phyloP scores from a whole-genome alignment of 2,329 filamentous ascomycete genomes.

The Fusarium sp. region DNA sequence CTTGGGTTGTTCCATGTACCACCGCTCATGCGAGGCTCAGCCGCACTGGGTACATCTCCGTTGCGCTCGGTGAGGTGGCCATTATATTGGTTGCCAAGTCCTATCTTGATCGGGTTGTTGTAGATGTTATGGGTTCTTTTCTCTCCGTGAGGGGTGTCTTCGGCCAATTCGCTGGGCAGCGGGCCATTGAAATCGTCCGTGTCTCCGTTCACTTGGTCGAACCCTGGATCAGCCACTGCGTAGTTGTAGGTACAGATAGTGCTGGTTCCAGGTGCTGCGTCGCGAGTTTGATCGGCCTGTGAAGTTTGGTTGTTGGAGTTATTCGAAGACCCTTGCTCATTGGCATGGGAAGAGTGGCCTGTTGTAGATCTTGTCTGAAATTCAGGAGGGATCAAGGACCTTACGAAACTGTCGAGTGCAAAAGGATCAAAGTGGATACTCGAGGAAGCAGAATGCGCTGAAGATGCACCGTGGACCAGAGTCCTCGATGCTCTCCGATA shows the following conservation, averaged over 20 bases:
- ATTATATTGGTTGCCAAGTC: background rate
- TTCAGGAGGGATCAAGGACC: background rate
- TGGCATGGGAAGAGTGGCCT: too few species aligned
- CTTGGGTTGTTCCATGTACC: background rate
- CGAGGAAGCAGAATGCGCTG: background rate
- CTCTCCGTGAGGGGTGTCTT: background rate
- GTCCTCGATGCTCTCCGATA: rapidly evolving
- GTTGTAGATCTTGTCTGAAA: too few species aligned
- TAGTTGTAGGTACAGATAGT: background rate
- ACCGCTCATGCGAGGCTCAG: background rate
- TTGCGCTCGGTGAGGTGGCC: rapidly evolving
- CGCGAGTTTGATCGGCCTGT: too few species aligned
- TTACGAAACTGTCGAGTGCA: background rate
- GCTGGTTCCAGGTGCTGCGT: background rate
- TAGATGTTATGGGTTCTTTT: background rate
- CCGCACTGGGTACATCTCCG: rapidly evolving
- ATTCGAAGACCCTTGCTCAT: too few species aligned
- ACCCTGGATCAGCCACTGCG: background rate
- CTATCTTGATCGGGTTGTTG: background rate
- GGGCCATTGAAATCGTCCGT: background rate
- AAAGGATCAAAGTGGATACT: background rate
- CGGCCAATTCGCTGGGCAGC: background rate
- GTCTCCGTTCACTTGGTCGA: background rate
- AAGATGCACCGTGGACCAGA: too few species aligned
- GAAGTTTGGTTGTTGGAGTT: background rate